Percentiles rank a stretch among this genome's conserved stretches.
Conservation (phyloP, 2,329 filamentous ascomycete species). For the Xylariaceae sp. region DNA sequence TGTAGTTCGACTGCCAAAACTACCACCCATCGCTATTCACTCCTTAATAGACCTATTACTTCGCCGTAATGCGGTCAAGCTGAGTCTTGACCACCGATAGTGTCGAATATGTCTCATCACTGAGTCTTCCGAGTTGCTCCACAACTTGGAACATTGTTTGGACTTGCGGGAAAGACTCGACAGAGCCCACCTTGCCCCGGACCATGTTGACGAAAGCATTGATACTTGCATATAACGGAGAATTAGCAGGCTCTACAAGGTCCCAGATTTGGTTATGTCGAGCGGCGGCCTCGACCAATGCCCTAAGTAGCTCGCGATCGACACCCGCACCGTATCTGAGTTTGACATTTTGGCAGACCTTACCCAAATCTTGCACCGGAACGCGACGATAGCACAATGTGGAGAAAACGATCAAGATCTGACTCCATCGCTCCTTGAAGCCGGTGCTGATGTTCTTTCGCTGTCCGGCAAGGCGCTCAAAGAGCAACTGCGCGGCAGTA, state of each 20-base stretch:
- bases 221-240: not conserved
- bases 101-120: not conserved
- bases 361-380: not conserved
- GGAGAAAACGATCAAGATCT: not conserved
- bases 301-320: not conserved
- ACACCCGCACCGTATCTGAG: conserved; percentile 1
- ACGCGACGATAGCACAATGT: not conserved
- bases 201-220: not conserved
- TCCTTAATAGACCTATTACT: not conserved
- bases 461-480: conserved; percentile 1
- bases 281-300: conserved; percentile 1
- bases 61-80: not conserved
- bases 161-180: conserved; percentile 4
- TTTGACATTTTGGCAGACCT: not conserved
- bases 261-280: conserved; percentile 1
- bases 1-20: not conserved
- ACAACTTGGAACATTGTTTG: not conserved
- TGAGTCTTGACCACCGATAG: not conserved
- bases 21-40: not conserved
- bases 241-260: not conserved
- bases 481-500: not conserved
- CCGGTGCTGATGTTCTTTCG: not conserved
- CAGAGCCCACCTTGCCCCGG: not conserved
- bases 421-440: not conserved
- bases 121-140: not conserved